A percentile compares a stretch with the other conserved stretches of the same genome.
These are phyloP conservation scores for Pythium coloratum DNA, from an alignment of 352 stramenopile genomes.

Conservation along the genomic window DNA sequence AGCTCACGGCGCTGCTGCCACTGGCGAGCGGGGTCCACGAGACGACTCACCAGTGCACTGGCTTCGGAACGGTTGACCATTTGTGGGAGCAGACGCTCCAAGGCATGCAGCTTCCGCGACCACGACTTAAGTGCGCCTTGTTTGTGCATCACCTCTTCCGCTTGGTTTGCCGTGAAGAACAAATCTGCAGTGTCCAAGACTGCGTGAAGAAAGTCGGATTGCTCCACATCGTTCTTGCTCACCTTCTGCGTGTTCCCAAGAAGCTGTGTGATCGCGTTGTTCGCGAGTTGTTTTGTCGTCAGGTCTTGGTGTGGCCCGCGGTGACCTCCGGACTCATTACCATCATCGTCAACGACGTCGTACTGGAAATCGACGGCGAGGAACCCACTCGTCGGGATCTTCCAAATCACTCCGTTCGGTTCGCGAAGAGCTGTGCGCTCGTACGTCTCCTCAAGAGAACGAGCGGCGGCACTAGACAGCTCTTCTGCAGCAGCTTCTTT, in stretches of 20 bases:
- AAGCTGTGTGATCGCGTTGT: slow-evolving; percentile 41
- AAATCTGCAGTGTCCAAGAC: slow-evolving; percentile 58
- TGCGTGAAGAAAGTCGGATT: slow-evolving; percentile 58
- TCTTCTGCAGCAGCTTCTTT: neutral
- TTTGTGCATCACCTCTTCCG: slow-evolving; percentile 55
- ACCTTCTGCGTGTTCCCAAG: slow-evolving; percentile 45
- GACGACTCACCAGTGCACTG: slow-evolving; percentile 34
- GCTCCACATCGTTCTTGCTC: slow-evolving; percentile 46
- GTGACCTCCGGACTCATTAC: neutral
- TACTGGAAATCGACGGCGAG: slow-evolving; percentile 41
- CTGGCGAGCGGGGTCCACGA: slow-evolving; percentile 43
- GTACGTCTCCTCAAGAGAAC: slow-evolving; percentile 29
- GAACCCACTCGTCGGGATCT: slow-evolving; percentile 37
- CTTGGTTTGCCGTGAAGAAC: slow-evolving; percentile 67
- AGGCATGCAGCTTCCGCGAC: slow-evolving; percentile 31
- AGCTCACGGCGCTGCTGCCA: slow-evolving; percentile 64
- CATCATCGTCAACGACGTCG: slow-evolving; percentile 12
- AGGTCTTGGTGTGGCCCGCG: neutral
- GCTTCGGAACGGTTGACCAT: slow-evolving; percentile 69
- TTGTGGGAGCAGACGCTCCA: slow-evolving; percentile 53
- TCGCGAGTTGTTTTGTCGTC: slow-evolving; percentile 31
- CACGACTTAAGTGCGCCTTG: slow-evolving; percentile 41
- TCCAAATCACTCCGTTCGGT: slow-evolving; percentile 37
- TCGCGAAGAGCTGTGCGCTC: slow-evolving; percentile 31
- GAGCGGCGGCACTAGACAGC: slow-evolving; percentile 3